Evolutionary conservation across 2,329 filamentous ascomycete species (phyloP).

Genomic region (Colletotrichum cereale): DNA sequence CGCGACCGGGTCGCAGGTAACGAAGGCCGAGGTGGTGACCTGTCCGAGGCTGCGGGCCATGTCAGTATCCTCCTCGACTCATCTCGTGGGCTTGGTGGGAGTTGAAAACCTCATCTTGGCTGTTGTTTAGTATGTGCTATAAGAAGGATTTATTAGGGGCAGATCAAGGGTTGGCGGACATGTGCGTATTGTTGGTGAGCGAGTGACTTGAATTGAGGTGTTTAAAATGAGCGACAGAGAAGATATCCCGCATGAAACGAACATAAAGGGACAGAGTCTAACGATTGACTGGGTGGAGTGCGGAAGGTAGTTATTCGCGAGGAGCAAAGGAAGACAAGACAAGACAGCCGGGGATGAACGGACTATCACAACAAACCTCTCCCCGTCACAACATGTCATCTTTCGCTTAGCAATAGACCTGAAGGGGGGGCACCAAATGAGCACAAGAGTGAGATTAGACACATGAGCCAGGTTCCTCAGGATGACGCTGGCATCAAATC

Average conservation of each 20-base stretch:
- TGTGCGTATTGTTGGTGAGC: background rate
- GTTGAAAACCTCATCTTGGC: slow-evolving; percentile 41
- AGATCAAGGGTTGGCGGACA: background rate
- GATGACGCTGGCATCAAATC: background rate
- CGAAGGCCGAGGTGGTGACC: slow-evolving; percentile 48
- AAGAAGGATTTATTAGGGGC: background rate
- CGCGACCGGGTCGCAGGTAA: slow-evolving; percentile 47
- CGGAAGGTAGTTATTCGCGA: slow-evolving; percentile 10
- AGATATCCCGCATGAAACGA: slow-evolving; percentile 22
- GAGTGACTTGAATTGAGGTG: slow-evolving; percentile 15
- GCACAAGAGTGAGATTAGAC: background rate
- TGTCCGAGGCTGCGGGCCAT: slow-evolving; percentile 46
- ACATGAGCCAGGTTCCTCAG: slow-evolving; percentile 1
- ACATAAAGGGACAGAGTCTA: slow-evolving; percentile 30
- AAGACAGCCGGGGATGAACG: slow-evolving; percentile 8
- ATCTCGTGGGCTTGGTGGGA: background rate
- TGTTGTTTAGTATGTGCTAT: slow-evolving; percentile 18
- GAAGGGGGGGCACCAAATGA: background rate
- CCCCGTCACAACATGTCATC: background rate
- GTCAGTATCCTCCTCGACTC: slow-evolving; percentile 33
- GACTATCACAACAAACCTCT: background rate
- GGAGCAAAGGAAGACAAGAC: background rate
- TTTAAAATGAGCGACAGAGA: slow-evolving; percentile 29
- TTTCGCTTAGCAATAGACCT: slow-evolving; percentile 27
- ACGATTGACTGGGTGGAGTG: slow-evolving; percentile 9